Evolutionary conservation across 768 basidiomycete species (phyloP), one percentile per base, ranked within the genome.

Genomic region (Lentinus tigrinus): DNA sequence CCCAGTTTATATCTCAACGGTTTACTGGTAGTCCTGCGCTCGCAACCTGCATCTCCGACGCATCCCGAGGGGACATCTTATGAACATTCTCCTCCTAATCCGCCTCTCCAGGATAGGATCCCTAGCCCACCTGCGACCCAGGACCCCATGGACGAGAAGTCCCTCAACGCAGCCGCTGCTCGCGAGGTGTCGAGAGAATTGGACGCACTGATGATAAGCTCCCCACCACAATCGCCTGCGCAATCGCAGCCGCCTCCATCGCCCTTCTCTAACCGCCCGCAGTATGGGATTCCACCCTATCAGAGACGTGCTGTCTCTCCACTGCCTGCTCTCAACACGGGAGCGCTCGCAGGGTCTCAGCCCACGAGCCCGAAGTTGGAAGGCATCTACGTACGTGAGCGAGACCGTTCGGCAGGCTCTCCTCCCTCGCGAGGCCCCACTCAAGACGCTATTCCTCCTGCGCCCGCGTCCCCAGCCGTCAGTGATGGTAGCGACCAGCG

Each of bases 181-280:
- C 78, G 83, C 17, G 88, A 88, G 67, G 78, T 91, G 1, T 80
- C 80, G 13, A 79, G 82, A 13, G 89, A 89, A 65, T 64, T 89
- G 48, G 85, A 88, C 55, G 76, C 82, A 19, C 70, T 89, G 17
- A 77, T 74, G 56, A 79, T 77, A 60, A 71, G 62, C 54, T 67
- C 77, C 0, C 66, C 68, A 64, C 58, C 57, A 62, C 65, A 63
- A 6, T 61, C 74, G 64, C 47, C 72, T 26, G 52, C 68, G 1
- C 69, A 70, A 9, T 65, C 67, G 47, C 26, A 47, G 44, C 79
- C 78, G 23, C 78, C 80, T 16, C 19, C 47, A 2, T 37, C 48
- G n/a, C 57, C 65, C 37, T 28, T 57, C 61, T 0, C 52, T 26
- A 7, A 56, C 44, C 24, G 47, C 23, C 27, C 53, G 13, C 55